Conservation (phyloP, 805 yeast genomes). For the Teunomyces stri region DNA sequence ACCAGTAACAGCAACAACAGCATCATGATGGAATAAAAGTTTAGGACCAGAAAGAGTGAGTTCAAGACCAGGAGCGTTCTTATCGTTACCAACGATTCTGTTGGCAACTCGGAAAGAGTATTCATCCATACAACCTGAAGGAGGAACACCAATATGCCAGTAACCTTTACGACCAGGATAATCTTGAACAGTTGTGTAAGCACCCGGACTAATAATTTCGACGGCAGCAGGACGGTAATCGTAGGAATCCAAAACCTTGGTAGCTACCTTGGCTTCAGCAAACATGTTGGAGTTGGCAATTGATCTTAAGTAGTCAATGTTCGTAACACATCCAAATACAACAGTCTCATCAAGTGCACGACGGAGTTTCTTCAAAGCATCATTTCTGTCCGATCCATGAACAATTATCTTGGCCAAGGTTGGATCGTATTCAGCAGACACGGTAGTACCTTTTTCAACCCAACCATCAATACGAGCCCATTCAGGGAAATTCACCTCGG, state of each 20-base stretch:
- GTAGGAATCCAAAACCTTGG: slow-evolving; percentile 81
- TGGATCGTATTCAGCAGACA: slow-evolving; percentile 94
- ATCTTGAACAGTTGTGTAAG: slow-evolving; percentile 95
- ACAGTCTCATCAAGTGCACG: slow-evolving; percentile 83
- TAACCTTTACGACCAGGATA: slow-evolving; percentile 90
- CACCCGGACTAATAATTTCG: slow-evolving; percentile 67
- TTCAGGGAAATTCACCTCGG: slow-evolving; percentile 78
- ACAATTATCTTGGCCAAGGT: slow-evolving; percentile 95
- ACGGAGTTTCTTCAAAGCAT: slow-evolving; percentile 74
- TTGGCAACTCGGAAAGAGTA: slow-evolving; percentile 89
- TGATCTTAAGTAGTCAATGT: slow-evolving; percentile 83
- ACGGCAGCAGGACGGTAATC: slow-evolving; percentile 79
- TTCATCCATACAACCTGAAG: slow-evolving; percentile 97
- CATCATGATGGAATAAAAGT: slow-evolving; percentile 75
- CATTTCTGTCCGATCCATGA: slow-evolving; percentile 84
- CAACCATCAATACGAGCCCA: slow-evolving; percentile 96
- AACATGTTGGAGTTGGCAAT: slow-evolving; percentile 85
- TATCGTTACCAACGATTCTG: slow-evolving; percentile 83
- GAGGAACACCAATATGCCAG: slow-evolving; percentile 96
- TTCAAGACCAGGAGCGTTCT: slow-evolving; percentile 85
- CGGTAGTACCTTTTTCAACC: slow-evolving; percentile 83
- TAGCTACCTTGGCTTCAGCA: slow-evolving; percentile 76
- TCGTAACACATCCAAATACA: slow-evolving; percentile 84
- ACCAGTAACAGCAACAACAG: slow-evolving; percentile 82
- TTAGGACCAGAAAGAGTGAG: slow-evolving; percentile 86